Percentiles rank a stretch among this genome's conserved stretches.
These are phyloP conservation scores for Spinellus fusiger DNA, from an alignment of 192 early-diverging fungal species.

Conservation along the genomic window DNA sequence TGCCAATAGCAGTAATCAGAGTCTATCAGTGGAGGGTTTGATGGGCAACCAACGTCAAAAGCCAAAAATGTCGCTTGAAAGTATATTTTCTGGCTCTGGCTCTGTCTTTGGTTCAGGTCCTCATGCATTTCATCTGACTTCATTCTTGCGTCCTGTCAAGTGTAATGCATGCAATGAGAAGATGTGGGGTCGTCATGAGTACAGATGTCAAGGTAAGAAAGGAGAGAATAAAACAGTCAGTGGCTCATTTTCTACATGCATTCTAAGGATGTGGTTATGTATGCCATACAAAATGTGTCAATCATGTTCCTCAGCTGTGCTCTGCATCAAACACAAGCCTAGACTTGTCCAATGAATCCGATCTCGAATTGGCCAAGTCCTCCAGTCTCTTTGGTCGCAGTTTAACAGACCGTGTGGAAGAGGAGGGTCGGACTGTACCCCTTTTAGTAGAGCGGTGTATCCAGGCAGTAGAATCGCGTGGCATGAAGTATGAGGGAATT, in stretches of 20 bases:
- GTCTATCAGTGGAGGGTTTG: not conserved
- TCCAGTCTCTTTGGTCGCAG: constrained; percentile 57
- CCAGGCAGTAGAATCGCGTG: constrained; percentile 51
- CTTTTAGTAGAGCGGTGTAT: constrained; percentile 63
- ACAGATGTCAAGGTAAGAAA: constrained; percentile 40
- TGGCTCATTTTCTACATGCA: not conserved
- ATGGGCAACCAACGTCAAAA: not conserved
- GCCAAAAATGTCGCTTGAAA: not conserved
- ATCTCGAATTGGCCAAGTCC: not conserved
- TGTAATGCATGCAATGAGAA: constrained; percentile 53
- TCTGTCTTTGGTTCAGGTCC: constrained; percentile 16
- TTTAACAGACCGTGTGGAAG: constrained; percentile 46
- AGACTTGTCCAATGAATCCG: not conserved
- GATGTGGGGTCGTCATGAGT: constrained; percentile 45
- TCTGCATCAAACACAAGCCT: not conserved
- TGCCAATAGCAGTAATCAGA: not conserved
- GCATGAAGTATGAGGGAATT: constrained; percentile 66
- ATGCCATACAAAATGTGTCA: constrained; percentile 39
- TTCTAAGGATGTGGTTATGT: constrained; percentile 39
- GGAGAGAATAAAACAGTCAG: not conserved
- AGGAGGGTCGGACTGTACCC: constrained; percentile 51
- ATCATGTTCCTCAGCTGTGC: constrained; percentile 30
- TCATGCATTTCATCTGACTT: constrained; percentile 34
- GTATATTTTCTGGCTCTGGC: not conserved
- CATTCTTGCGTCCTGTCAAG: constrained; percentile 40